Conservation (phyloP, 371 early-diverging fungal species). For the Circinella minor region DNA sequence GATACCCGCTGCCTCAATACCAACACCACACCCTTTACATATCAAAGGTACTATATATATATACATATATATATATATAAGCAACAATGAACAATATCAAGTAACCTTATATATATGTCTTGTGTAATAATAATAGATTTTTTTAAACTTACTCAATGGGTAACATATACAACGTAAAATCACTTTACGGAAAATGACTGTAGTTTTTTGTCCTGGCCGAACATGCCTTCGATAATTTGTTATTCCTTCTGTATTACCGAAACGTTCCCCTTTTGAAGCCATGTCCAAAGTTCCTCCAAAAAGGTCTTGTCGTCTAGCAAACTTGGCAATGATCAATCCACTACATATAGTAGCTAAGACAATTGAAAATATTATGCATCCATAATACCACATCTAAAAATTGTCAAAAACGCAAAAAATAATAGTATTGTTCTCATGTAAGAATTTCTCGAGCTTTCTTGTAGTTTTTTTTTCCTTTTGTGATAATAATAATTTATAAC, state of each 20-base stretch:
- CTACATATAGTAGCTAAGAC: constrained; percentile 31
- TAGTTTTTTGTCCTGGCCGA: not conserved
- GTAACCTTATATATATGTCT: no score
- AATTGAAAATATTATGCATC: constrained; percentile 28
- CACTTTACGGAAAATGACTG: constrained; percentile 34
- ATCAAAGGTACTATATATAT: constrained; percentile 34
- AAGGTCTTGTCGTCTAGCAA: constrained; percentile 27
- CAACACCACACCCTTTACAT: constrained; percentile 40
- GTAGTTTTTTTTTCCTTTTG: no score
- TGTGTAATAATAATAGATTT: not conserved
- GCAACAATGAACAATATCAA: no score
- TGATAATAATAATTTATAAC: not conserved
- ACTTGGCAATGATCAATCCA: constrained; percentile 24
- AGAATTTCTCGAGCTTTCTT: not conserved
- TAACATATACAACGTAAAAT: constrained; percentile 37
- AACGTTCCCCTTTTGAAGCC: constrained; percentile 11
- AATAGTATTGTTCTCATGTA: not conserved
- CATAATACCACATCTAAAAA: constrained; percentile 43
- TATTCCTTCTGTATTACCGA: not conserved
- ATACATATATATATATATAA: no score
- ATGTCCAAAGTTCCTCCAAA: constrained; percentile 34
- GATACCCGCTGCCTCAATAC: constrained; percentile 30
- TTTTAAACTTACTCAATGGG: constrained; percentile 31
- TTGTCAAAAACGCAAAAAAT: not conserved
- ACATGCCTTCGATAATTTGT: not conserved